A percentile compares a stretch with the other conserved stretches of the same genome.
Conservation (phyloP, 768 basidiomycete species). For the Podaxis sp. region DNA sequence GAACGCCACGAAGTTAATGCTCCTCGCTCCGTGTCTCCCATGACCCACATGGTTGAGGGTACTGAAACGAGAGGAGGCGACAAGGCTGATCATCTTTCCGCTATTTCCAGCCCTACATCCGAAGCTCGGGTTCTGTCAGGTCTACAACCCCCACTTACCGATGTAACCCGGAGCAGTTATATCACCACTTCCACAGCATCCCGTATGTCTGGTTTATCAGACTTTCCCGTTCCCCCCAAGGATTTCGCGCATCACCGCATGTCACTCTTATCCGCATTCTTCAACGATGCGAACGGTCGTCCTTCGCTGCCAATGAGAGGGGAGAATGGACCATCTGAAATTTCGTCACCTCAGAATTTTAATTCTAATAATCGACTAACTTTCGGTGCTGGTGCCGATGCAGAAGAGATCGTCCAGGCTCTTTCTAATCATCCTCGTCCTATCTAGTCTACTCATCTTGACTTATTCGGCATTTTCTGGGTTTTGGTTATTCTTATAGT, state of each 20-base stretch:
- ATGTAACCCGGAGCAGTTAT: constrained; percentile 50
- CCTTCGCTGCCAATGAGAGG: not conserved
- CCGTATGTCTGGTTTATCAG: constrained; percentile 69
- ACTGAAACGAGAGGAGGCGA: not conserved
- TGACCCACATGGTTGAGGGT: constrained; percentile 5
- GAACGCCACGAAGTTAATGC: not conserved
- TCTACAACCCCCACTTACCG: constrained; percentile 34
- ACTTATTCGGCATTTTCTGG: not conserved
- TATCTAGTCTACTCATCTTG: not conserved
- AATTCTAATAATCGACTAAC: constrained; percentile 12
- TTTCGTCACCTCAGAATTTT: not conserved
- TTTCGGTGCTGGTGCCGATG: constrained; percentile 15
- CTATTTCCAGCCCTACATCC: constrained; percentile 12
- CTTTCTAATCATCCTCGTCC: constrained; percentile 2
- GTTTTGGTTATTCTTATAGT: not conserved
- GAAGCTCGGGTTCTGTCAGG: constrained; percentile 24
- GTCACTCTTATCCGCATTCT: constrained; percentile 46
- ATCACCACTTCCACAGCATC: constrained; percentile 62
- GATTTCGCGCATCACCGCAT: constrained; percentile 29
- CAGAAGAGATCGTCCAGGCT: constrained; percentile 5
- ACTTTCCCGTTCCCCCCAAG: constrained; percentile 66
- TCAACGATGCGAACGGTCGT: constrained; percentile 28
- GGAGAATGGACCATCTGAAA: not conserved
- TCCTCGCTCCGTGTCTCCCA: constrained; percentile 13
- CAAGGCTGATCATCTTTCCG: constrained; percentile 1